A percentile compares a stretch with the other conserved stretches of the same genome.
phyloP scores from a whole-genome alignment of 164 flowering plant genomes.

The Vitis amurensis region DNA sequence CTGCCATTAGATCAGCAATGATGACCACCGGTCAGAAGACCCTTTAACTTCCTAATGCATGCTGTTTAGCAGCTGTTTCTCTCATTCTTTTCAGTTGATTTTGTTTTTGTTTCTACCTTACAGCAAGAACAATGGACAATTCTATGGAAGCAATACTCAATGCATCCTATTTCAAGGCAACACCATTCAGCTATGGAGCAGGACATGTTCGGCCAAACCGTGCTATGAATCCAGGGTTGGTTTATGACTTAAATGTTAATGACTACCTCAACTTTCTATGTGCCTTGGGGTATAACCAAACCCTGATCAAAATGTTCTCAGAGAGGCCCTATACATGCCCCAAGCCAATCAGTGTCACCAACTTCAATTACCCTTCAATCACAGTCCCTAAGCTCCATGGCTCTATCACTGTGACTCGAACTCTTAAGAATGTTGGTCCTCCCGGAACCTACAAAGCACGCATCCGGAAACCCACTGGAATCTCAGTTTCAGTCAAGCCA shows the following conservation, averaged over 20 bases:
- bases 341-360: conserved; percentile 17
- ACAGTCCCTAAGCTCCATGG: conserved; percentile 53
- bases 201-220: conserved; percentile 55
- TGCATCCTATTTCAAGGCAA: conserved; percentile 30
- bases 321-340: conserved; percentile 23
- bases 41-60: neutral
- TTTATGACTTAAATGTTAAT: conserved; percentile 34
- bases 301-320: conserved; percentile 29
- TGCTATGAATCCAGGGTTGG: conserved; percentile 63
- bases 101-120: conserved; percentile 4
- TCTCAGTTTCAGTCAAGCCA: conserved; percentile 23
- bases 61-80: neutral
- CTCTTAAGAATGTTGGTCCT: conserved; percentile 30
- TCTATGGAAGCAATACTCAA: conserved; percentile 22
- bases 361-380: conserved; percentile 77
- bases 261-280: conserved; percentile 59
- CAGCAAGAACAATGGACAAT: conserved; percentile 50
- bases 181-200: conserved; percentile 59
- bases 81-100: neutral
- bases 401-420: conserved; percentile 46
- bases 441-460: conserved; percentile 24
- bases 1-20: conserved; percentile 78
- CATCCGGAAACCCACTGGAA: conserved; percentile 22
- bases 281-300: conserved; percentile 34
- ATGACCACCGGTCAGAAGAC: conserved; percentile 64